Evolutionary conservation across 179 eudicot genomes (phyloP).

Genomic region (Silene noctiflora): DNA sequence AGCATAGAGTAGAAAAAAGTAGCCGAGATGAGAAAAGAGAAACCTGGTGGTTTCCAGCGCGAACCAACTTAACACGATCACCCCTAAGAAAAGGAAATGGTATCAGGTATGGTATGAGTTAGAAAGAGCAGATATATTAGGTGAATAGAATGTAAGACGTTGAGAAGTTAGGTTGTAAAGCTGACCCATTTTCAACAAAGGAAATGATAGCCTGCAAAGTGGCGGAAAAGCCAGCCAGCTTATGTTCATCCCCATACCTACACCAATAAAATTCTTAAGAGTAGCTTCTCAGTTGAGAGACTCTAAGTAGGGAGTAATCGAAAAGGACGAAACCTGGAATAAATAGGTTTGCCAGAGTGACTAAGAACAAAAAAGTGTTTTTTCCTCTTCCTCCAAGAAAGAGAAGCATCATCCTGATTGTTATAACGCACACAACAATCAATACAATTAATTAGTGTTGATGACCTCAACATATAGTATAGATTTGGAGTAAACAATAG

Average conservation of each 20-base stretch:
- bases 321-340: slow-evolving; percentile 59
- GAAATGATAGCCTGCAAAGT: slow-evolving; percentile 96
- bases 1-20: background rate
- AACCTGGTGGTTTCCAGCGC: slow-evolving; percentile 97
- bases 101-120: background rate
- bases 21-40: background rate
- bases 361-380: slow-evolving; percentile 84
- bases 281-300: background rate
- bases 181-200: slow-evolving; percentile 91
- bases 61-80: slow-evolving; percentile 74
- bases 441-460: too few species aligned
- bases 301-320: background rate
- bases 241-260: slow-evolving; percentile 95
- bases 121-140: background rate
- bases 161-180: background rate
- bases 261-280: background rate
- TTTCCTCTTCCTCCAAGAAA: slow-evolving; percentile 94
- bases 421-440: too few species aligned
- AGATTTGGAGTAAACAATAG: too few species aligned
- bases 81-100: slow-evolving; percentile 54
- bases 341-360: slow-evolving; percentile 92
- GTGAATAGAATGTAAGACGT: too few species aligned
- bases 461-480: too few species aligned
- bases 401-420: slow-evolving; percentile 78
- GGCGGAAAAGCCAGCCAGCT: slow-evolving; percentile 94